Conservation (phyloP, 2,329 filamentous ascomycete genomes). For the Neoscytalidium dimidiatum region DNA sequence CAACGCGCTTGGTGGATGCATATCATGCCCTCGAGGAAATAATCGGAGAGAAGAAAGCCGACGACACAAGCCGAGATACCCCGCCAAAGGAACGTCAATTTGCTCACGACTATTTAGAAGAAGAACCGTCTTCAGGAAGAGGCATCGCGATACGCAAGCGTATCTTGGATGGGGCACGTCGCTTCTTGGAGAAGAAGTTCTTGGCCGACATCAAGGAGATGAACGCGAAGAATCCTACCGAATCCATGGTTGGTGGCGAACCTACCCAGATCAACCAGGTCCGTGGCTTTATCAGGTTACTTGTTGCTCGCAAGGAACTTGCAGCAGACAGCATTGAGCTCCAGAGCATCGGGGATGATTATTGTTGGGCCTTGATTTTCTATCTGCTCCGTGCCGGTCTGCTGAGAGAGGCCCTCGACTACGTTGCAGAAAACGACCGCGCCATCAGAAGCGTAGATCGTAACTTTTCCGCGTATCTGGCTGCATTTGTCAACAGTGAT, state of each 20-base stretch:
- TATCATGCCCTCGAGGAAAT: conserved; percentile 81
- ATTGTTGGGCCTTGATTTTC: conserved; percentile 92
- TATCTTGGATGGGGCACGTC: conserved; percentile 77
- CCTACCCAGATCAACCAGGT: conserved; percentile 89
- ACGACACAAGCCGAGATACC: conserved; percentile 26
- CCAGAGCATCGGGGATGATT: conserved; percentile 69
- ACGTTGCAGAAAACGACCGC: conserved; percentile 75
- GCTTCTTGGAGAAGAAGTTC: conserved; percentile 80
- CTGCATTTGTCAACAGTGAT: conserved; percentile 74
- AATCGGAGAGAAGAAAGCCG: conserved; percentile 56
- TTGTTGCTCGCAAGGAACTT: conserved; percentile 77
- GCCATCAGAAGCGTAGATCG: conserved; percentile 90
- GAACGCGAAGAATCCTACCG: conserved; percentile 80
- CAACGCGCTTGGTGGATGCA: conserved; percentile 75
- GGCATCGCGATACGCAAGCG: conserved; percentile 71
- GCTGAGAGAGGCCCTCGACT: conserved; percentile 79
- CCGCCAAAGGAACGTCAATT: conserved; percentile 77
- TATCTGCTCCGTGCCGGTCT: conserved; percentile 86
- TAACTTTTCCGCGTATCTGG: conserved; percentile 85
- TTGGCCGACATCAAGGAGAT: conserved; percentile 73
- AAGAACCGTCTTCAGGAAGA: conserved; percentile 64
- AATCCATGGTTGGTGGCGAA: conserved; percentile 85
- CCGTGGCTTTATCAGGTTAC: conserved; percentile 85
- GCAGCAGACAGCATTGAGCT: conserved; percentile 78
- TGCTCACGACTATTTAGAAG: conserved; percentile 74